These are phyloP conservation scores for Nakazawaea laoshanensis DNA, from an alignment of 805 yeast genomes.

Conservation along the genomic window DNA sequence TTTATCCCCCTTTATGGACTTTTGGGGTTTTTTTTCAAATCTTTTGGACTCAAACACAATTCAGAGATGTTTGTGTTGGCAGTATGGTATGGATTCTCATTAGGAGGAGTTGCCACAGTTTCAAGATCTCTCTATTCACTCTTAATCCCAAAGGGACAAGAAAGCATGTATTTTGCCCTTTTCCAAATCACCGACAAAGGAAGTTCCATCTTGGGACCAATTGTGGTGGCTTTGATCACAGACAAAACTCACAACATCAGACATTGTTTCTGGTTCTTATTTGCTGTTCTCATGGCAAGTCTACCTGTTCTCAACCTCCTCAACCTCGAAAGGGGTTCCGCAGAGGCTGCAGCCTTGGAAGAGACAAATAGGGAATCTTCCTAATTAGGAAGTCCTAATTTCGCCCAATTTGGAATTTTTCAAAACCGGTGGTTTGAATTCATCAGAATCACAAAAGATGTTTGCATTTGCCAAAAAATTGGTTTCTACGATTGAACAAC, in stretches of 20 bases:
- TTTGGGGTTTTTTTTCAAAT: slow-evolving; percentile 48
- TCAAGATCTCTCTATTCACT: slow-evolving; percentile 61
- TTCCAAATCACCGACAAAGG: slow-evolving; percentile 79
- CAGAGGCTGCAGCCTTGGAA: slow-evolving; percentile 35
- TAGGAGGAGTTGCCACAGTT: slow-evolving; percentile 67
- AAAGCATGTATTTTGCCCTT: slow-evolving; percentile 66
- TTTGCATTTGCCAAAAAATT: slow-evolving; percentile 59
- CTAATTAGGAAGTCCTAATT: not conserved
- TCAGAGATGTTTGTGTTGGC: slow-evolving; percentile 65
- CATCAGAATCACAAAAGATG: slow-evolving; percentile 23
- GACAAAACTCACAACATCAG: slow-evolving; percentile 69
- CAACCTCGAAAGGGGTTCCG: slow-evolving; percentile 54
- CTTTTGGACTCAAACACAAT: slow-evolving; percentile 52
- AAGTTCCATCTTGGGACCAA: slow-evolving; percentile 66
- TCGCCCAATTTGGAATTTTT: not conserved
- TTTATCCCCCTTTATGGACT: slow-evolving; percentile 68
- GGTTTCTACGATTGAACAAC: slow-evolving; percentile 43
- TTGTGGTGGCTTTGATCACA: slow-evolving; percentile 62
- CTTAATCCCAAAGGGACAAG: slow-evolving; percentile 68
- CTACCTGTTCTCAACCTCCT: slow-evolving; percentile 47
- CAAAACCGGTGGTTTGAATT: not conserved
- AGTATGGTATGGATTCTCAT: slow-evolving; percentile 64
- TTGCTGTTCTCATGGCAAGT: slow-evolving; percentile 42
- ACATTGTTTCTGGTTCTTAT: slow-evolving; percentile 59
- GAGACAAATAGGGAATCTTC: slow-evolving; percentile 13